phyloP scores from a whole-genome alignment of 2,329 filamentous ascomycete species.

The Cladosporium sp. region DNA sequence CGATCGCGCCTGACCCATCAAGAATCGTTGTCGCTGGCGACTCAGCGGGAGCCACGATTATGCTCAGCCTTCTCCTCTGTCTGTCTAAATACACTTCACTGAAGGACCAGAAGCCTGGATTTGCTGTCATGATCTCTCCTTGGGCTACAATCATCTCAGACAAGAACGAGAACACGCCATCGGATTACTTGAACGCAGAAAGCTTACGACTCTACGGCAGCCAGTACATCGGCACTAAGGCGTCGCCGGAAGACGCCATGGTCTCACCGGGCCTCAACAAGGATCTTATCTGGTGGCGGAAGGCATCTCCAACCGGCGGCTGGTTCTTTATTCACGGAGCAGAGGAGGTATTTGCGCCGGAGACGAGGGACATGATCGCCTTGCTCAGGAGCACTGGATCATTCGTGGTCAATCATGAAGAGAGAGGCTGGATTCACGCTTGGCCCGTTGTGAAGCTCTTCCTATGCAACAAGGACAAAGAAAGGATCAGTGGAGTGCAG shows the following conservation, averaged over 20 bases:
- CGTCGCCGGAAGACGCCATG: conserved; percentile 48
- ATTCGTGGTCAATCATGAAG: conserved; percentile 54
- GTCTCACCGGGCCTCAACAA: conserved; percentile 69
- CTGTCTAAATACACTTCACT: conserved; percentile 49
- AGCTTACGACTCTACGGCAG: conserved; percentile 65
- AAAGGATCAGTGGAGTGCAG: conserved; percentile 44
- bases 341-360: conserved; percentile 72
- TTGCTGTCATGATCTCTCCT: conserved; percentile 72
- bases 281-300: conserved; percentile 61
- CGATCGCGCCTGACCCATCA: conserved; percentile 52
- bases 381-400: conserved; percentile 52
- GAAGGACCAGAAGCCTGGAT: conserved; percentile 46
- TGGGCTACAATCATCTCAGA: conserved; percentile 71
- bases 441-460: conserved; percentile 71
- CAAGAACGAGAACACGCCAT: conserved; percentile 62
- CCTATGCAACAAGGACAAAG: conserved; percentile 44
- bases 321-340: conserved; percentile 68
- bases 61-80: conserved; percentile 67
- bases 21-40: conserved; percentile 70
- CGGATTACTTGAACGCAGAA: conserved; percentile 68
- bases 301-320: conserved; percentile 61
- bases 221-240: conserved; percentile 58
- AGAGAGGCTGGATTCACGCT: conserved; percentile 67
- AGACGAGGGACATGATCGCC: conserved; percentile 58
- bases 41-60: conserved; percentile 71